Base-by-base conservation (phyloP, 768 basidiomycete species). In the Erythrobasidium yunnanense region DNA sequence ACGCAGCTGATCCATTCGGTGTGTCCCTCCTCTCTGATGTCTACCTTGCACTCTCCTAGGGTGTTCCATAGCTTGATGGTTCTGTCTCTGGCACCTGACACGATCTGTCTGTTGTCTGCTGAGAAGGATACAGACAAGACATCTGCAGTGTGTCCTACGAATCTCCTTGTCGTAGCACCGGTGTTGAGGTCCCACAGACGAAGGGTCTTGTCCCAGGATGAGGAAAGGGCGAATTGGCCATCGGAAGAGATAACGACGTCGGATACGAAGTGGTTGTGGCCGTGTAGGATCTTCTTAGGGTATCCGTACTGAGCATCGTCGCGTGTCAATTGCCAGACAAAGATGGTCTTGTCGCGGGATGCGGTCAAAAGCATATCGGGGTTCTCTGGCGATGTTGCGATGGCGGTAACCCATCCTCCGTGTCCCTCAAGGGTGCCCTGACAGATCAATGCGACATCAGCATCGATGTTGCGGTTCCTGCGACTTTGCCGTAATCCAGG, bases 31-130 rank as follows among this genome's bases (percentile, higher is more conserved):
- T 99, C 93, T 80, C 90, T 89, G 79, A 99, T 99, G 77, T 97
- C 89, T 77, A 90, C 97, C 79, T 99, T 99, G 83, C 95, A 99
- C 80, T 99, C 95, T 75, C 95, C 95, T 70, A 99, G 85, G 68
- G 95, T 99, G 81, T 99, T 99, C 95, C 95, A 99, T 75, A 99
- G 88, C 79, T 97, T 99, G 83, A 99, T 99, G 42, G 88, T 85
- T 77, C 82, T 82, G 83, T 99, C 95, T 71, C 95, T 88, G 69
- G 91, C 92, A 62, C 91, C 95, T 56, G 91, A 95, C 73, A 99
- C 95, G 77, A 99, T 99, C 78, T 97, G 95, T 77, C 95, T 82
- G 85, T 99, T 97, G 80, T 99, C 95, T 67, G 95, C 95, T 71
- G 88, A 91, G 85, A 99, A 99, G 79, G 90, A 93, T 80, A 99